These are phyloP conservation scores for Cylindricascospora bacillispora DNA, from an alignment of 1,139 yeast genomes.

Conservation along the genomic window DNA sequence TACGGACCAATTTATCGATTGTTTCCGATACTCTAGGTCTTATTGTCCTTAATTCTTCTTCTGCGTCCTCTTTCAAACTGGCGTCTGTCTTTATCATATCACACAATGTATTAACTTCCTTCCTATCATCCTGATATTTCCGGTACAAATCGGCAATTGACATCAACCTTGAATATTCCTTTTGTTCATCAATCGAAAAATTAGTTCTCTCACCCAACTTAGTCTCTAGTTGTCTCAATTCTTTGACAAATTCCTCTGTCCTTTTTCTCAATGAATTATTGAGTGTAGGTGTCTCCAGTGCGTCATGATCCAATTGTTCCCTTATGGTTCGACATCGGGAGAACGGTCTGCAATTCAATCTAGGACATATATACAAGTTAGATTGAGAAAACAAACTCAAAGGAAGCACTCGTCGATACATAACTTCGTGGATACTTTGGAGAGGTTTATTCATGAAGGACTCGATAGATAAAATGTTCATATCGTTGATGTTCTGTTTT, in stretches of 20 bases:
- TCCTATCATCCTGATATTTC: conserved; percentile 30
- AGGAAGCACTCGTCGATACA: too few species aligned
- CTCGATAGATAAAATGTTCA: too few species aligned
- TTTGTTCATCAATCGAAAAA: conserved; percentile 46
- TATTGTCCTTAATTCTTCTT: conserved; percentile 23
- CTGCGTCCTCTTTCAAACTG: conserved; percentile 28
- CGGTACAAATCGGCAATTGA: conserved; percentile 40
- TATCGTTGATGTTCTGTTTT: too few species aligned
- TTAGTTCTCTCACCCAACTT: conserved; percentile 34
- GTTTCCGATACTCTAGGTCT: conserved; percentile 25
- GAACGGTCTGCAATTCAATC: too few species aligned
- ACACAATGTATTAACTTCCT: conserved; percentile 30
- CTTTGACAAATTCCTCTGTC: conserved; percentile 42
- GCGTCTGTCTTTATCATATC: conserved; percentile 27
- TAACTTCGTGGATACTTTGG: too few species aligned
- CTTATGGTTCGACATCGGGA: too few species aligned
- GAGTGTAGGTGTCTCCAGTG: conserved; percentile 18
- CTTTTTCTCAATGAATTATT: conserved; percentile 54
- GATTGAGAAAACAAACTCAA: too few species aligned
- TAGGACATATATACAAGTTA: too few species aligned
- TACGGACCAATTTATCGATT: conserved; percentile 37
- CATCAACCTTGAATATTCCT: conserved; percentile 43
- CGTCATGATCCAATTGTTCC: background rate
- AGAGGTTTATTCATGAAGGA: too few species aligned
- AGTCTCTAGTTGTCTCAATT: conserved; percentile 37